Evolutionary conservation across 179 eudicot species (phyloP).

Genomic region (Amaranthus tricolor): DNA sequence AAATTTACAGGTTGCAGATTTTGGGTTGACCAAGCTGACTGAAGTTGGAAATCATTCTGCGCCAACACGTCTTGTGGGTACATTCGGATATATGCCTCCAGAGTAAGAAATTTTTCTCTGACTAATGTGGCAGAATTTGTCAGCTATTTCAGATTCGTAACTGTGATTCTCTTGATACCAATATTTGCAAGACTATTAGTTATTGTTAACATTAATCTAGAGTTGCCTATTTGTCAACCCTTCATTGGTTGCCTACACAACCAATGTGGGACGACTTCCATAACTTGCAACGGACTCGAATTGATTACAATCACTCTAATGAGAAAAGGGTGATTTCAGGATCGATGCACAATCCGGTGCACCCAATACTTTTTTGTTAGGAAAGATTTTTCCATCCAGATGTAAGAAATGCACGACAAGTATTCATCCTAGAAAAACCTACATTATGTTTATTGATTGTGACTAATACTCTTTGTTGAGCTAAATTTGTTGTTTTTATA

Average conservation of each 20-base stretch:
- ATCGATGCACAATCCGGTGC: too few species aligned
- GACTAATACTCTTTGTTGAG: not conserved
- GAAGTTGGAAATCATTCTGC: conserved; percentile 54
- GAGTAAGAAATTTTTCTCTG: conserved; percentile 48
- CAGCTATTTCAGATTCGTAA: not conserved
- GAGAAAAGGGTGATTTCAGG: too few species aligned
- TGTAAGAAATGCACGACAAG: not conserved
- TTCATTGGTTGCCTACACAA: too few species aligned
- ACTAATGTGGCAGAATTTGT: conserved; percentile 7
- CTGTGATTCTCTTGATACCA: not conserved
- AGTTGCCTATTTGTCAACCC: too few species aligned
- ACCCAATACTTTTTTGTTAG: too few species aligned
- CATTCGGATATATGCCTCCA: conserved; percentile 84
- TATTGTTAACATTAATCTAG: too few species aligned
- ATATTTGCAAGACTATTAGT: not conserved
- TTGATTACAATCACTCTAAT: too few species aligned
- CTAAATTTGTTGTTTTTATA: not conserved
- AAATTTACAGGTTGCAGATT: conserved; percentile 64
- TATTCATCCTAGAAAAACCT: not conserved
- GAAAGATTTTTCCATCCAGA: too few species aligned
- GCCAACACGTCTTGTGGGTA: conserved; percentile 66
- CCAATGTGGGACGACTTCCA: too few species aligned
- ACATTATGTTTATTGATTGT: not conserved
- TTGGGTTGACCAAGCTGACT: conserved; percentile 71
- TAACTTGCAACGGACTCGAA: too few species aligned